Percentiles rank a stretch among this genome's conserved stretches.
Evolutionary conservation across 23 red algal species (phyloP).

Genomic region (Porphyridium purpureum): DNA sequence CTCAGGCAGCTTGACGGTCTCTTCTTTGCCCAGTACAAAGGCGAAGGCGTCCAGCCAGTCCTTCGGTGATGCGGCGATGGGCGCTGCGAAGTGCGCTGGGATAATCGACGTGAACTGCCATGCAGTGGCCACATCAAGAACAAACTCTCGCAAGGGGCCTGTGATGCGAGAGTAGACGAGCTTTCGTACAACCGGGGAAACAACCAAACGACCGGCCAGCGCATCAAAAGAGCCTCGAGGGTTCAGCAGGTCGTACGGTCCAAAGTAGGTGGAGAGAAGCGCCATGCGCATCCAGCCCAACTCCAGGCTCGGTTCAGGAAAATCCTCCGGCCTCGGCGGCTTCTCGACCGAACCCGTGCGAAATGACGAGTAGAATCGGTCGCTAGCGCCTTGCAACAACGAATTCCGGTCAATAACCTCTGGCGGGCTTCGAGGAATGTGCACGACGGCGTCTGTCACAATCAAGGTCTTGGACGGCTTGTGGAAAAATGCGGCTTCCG

Average conservation of each 20-base stretch:
- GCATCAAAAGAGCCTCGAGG: not conserved
- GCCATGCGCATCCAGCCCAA: slow-evolving; percentile 6
- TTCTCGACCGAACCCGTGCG: not conserved
- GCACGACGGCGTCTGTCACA: not conserved
- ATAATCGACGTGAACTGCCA: slow-evolving; percentile 1
- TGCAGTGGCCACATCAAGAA: not conserved
- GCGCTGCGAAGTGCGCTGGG: slow-evolving; percentile 2
- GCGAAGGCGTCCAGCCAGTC: slow-evolving; percentile 2
- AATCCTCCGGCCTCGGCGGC: not conserved
- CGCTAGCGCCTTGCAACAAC: not conserved
- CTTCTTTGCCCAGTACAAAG: no score
- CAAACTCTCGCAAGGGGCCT: not conserved
- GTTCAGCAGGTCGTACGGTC: slow-evolving; percentile 2
- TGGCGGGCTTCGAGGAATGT: not conserved
- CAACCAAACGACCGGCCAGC: not conserved
- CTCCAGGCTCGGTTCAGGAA: not conserved
- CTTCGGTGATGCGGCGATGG: not conserved
- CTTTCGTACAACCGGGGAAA: slow-evolving; percentile 1
- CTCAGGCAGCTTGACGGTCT: no score
- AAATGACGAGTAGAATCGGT: not conserved
- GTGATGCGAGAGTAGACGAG: slow-evolving; percentile 2
- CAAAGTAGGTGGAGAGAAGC: slow-evolving; percentile 1
- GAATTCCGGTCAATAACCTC: not conserved
- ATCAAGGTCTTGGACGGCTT: slow-evolving; percentile 1
- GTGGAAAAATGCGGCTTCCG: slow-evolving; percentile 6